Conservation (phyloP, 768 basidiomycete species). For the Pleurotus platypus region DNA sequence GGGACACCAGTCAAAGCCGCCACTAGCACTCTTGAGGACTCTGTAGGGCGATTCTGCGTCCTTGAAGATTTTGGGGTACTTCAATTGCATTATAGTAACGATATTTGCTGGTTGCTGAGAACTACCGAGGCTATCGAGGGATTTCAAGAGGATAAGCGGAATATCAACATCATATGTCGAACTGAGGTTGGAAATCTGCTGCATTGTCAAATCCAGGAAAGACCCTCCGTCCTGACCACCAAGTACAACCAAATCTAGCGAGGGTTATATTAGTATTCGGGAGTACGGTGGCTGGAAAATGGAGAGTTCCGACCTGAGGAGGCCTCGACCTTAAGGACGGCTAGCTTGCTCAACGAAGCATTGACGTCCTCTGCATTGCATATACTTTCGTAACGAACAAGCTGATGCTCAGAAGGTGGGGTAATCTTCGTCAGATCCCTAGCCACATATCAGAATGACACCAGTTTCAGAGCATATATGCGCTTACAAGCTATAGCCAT, state of each 20-base stretch:
- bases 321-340: conserved; percentile 85
- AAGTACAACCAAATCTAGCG: conserved; percentile 46
- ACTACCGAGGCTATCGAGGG: conserved; percentile 97
- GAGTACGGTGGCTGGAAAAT: no score
- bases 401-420: conserved; percentile 80
- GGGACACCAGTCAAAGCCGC: conserved; percentile 94
- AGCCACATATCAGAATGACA: conserved; percentile 8
- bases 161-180: conserved; percentile 80
- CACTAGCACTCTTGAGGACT: conserved; percentile 64
- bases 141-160: conserved; percentile 96
- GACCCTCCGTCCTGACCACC: conserved; percentile 98
- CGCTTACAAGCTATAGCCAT: conserved; percentile 79
- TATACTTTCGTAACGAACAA: conserved; percentile 77
- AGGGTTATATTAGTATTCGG: no score
- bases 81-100: conserved; percentile 90
- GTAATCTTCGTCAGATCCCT: conserved; percentile 91
- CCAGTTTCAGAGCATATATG: conserved; percentile 5
- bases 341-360: conserved; percentile 76
- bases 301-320: no score
- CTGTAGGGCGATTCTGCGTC: conserved; percentile 81
- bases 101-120: conserved; percentile 93
- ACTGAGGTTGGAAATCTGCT: conserved; percentile 96
- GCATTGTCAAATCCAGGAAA: conserved; percentile 90
- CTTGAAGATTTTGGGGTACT: conserved; percentile 90
- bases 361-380: conserved; percentile 57